Evolutionary conservation across 73 alveolate genomes (phyloP).

Genomic region (Tetrahymena thermophila): DNA sequence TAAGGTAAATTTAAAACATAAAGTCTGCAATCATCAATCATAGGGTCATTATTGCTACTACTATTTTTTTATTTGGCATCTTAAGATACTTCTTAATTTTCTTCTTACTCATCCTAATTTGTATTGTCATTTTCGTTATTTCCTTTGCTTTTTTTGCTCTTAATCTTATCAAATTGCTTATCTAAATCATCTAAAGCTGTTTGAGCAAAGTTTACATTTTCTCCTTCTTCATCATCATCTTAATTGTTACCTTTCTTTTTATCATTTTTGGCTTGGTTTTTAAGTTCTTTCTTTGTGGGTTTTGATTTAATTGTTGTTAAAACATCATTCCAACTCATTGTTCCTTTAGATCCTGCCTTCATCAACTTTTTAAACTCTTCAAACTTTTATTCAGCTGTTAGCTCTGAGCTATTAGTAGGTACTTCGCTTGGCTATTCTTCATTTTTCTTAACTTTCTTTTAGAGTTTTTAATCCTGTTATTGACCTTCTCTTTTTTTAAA

Average conservation of each 20-base stretch:
- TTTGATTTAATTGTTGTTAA: not conserved
- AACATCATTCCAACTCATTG: constrained; percentile 7
- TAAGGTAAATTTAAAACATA: constrained; percentile 90
- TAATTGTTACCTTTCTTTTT: not conserved
- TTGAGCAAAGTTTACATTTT: not conserved
- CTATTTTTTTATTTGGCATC: not conserved
- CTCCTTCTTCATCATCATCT: not conserved
- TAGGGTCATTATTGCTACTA: not conserved
- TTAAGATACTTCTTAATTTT: not conserved
- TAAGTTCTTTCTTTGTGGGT: not conserved
- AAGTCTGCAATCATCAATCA: constrained; percentile 52
- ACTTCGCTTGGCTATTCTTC: not conserved
- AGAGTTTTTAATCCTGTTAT: not conserved
- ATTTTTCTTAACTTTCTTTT: constrained; percentile 2
- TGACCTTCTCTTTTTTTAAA: not conserved
- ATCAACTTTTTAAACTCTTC: not conserved
- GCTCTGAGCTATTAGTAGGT: not conserved
- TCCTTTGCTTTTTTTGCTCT: not conserved
- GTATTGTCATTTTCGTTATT: not conserved
- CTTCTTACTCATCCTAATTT: not conserved
- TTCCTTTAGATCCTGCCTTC: not conserved
- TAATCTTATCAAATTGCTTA: not conserved
- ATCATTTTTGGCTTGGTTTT: not conserved
- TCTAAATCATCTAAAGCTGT: not conserved
- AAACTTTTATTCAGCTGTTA: not conserved